Evolutionary conservation across 257 asterid species (phyloP).

Genomic region (Nicotiana attenuata): DNA sequence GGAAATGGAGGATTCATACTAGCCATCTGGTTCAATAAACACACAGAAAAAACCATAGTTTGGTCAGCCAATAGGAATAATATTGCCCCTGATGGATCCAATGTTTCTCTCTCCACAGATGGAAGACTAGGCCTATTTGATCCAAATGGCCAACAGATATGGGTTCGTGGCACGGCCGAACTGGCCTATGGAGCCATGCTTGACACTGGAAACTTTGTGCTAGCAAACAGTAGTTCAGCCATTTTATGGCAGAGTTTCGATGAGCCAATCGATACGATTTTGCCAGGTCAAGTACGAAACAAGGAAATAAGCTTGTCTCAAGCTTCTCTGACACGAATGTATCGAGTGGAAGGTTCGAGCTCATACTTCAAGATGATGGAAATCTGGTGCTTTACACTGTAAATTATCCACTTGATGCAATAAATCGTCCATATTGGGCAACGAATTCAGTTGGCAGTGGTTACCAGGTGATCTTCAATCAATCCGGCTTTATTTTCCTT

Average conservation of each 20-base stretch:
- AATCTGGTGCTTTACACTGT: conserved; percentile 30
- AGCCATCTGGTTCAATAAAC: conserved; percentile 18
- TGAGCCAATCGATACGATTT: conserved; percentile 27
- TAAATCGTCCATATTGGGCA: conserved; percentile 19
- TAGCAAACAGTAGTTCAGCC: conserved; percentile 10
- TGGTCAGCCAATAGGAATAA: conserved; percentile 20
- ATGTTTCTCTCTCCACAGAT: neutral
- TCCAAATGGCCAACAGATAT: neutral
- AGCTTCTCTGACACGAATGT: conserved; percentile 26
- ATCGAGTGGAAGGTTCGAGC: conserved; percentile 39
- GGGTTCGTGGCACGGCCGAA: neutral
- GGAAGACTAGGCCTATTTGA: neutral
- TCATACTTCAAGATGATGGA: conserved; percentile 25
- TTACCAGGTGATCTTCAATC: conserved; percentile 24
- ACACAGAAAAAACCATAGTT: conserved; percentile 6
- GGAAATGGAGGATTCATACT: neutral
- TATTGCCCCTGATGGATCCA: conserved; percentile 5
- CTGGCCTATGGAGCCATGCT: conserved; percentile 32
- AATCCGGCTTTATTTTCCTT: conserved; percentile 22
- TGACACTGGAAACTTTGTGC: conserved; percentile 47
- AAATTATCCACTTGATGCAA: conserved; percentile 11
- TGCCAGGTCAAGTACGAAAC: conserved; percentile 22
- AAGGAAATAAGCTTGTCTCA: conserved; percentile 7
- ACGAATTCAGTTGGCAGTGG: conserved; percentile 33
- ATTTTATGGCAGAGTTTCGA: conserved; percentile 50